Conservation (phyloP, 176 grass and related monocot species). For the Hordeum vulgare region DNA sequence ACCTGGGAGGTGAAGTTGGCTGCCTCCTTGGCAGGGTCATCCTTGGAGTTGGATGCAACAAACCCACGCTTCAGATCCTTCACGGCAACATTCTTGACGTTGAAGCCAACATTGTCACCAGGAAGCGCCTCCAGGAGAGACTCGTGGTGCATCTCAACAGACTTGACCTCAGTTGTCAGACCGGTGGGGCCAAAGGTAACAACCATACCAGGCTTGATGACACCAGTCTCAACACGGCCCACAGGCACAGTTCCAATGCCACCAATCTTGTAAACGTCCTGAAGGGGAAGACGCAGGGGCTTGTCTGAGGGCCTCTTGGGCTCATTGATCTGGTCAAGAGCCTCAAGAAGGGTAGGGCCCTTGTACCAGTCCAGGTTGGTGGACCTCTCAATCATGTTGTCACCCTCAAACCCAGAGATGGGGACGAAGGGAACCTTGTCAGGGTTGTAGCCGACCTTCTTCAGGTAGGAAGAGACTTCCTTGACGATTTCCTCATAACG, state of each 20-base stretch:
- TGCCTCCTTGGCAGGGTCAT: background rate
- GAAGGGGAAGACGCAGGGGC: background rate
- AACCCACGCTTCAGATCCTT: slow-evolving; percentile 4
- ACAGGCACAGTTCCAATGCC: slow-evolving; percentile 2
- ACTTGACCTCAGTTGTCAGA: slow-evolving; percentile 1
- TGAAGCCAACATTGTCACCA: slow-evolving; percentile 3
- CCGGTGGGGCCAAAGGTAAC: background rate
- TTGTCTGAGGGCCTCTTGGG: slow-evolving; percentile 8
- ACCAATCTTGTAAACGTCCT: slow-evolving; percentile 9
- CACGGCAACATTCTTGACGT: background rate
- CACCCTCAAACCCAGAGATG: slow-evolving; percentile 2
- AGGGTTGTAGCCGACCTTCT: slow-evolving; percentile 5
- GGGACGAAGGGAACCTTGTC: background rate
- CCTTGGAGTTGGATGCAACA: slow-evolving; percentile 5
- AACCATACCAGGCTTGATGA: slow-evolving; percentile 7
- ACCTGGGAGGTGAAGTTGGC: background rate
- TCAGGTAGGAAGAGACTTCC: background rate
- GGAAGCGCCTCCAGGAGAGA: background rate
- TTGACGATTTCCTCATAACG: slow-evolving; percentile 9
- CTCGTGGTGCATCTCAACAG: background rate
- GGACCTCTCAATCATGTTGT: slow-evolving; percentile 16
- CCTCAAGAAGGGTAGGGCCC: slow-evolving; percentile 5
- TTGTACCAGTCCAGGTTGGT: slow-evolving; percentile 17
- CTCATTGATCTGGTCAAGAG: background rate
- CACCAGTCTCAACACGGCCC: background rate